A percentile compares a stretch with the other conserved stretches of the same genome.
Conservation (phyloP, 148 eudicot species). For the Cornus kousa region DNA sequence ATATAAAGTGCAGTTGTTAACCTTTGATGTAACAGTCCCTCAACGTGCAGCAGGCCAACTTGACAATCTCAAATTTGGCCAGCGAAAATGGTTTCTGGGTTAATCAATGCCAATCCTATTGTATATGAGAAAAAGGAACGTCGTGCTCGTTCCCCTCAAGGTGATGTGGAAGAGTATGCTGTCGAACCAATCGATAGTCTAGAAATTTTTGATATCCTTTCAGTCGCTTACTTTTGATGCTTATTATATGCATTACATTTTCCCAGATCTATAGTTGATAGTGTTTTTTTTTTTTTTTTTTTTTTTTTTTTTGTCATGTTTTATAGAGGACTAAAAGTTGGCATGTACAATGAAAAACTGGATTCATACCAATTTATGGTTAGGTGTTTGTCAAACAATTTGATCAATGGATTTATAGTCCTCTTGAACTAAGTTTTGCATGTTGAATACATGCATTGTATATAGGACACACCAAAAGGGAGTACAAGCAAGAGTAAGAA, state of each 20-base stretch:
- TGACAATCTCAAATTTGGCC: not conserved
- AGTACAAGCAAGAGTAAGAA: not conserved
- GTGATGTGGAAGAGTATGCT: constrained; percentile 29
- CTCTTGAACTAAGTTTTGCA: not conserved
- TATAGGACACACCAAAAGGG: not conserved
- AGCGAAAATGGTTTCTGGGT: constrained; percentile 37
- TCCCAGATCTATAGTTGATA: too few species aligned
- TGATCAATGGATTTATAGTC: not conserved
- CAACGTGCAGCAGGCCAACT: not conserved
- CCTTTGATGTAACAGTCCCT: not conserved
- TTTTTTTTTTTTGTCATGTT: too few species aligned
- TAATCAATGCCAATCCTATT: constrained; percentile 53
- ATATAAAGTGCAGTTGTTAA: not conserved
- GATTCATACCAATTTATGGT: too few species aligned
- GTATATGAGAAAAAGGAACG: constrained; percentile 49
- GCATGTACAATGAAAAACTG: too few species aligned
- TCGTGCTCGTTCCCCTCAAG: constrained; percentile 18
- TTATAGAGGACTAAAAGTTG: too few species aligned
- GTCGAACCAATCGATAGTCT: constrained; percentile 32
- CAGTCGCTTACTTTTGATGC: too few species aligned
- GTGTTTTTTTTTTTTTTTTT: too few species aligned
- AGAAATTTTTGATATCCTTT: too few species aligned
- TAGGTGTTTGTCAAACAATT: too few species aligned
- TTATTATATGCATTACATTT: too few species aligned
- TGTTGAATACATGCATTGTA: not conserved